Base-by-base conservation (phyloP, 805 yeast species). In the Starmera quercuum region DNA sequence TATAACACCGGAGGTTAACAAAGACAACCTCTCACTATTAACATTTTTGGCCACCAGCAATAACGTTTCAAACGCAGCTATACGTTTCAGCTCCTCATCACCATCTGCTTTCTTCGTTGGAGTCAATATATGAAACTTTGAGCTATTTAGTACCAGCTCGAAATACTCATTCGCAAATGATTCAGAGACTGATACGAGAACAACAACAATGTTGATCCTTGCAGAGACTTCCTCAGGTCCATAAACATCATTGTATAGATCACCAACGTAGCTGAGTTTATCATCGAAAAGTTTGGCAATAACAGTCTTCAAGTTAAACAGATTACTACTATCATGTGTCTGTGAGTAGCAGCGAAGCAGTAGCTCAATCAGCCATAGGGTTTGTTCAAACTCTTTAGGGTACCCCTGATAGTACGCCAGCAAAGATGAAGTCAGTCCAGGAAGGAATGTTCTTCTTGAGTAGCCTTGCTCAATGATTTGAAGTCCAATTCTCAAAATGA, bases 401-500 rank as follows among this genome's bases (percentile, higher is more conserved):
- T 57, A 44, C 0, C 41, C 37, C 1, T 54, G 29, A 45, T 75
- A 76, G 42, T 64, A 78, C 51, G 44, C 6, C 66, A 60, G 4
- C 86, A 42, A 6, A 61, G 49, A 15, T 19, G 53, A 53, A 8
- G 82, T 63, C 9, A 87, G 50, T 1, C 66, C 45, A 0, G 95
- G 88, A 17, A 85, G 55, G 7, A 87, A 57, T 3, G 82, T 67
- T 43, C 94, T 73, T 54, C 95, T 70, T 0, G 83, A 78, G 34
- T 51, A 64, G 0, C 84, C 59, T 30, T 70, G 66, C 2, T 47
- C 43, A 20, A 78, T 58, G 3, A 79, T 62, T 1, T 72, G 65
- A 11, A 43, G 30, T 2, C 73, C 64, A 33, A 74, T 63, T 14
- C 35, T 41, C 19, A 24, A 32, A 14, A 38, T 48, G 0, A 39